Conservation (phyloP, 495 filamentous ascomycete genomes). For the Talaromyces wortmannii region DNA sequence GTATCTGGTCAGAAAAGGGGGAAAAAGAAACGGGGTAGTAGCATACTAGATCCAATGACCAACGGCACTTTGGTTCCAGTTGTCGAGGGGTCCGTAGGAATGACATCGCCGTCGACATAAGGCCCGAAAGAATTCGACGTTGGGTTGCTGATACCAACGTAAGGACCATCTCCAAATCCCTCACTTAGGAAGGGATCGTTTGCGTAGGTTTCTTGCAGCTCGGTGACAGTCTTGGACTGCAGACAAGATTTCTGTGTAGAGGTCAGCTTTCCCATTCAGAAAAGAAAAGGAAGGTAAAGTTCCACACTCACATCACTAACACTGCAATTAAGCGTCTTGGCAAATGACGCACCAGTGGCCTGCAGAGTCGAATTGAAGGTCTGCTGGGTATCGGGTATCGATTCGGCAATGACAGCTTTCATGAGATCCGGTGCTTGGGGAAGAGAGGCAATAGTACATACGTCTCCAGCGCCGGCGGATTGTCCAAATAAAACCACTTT, state of each 20-base stretch:
- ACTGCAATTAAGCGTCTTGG: constrained; percentile 18
- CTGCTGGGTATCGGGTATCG: constrained; percentile 18
- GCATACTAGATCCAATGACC: constrained; percentile 24
- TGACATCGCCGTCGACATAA: constrained; percentile 22
- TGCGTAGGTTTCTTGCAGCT: constrained; percentile 8
- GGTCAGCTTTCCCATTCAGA: constrained; percentile 3
- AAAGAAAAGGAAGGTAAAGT: not conserved
- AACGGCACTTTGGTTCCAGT: constrained; percentile 24
- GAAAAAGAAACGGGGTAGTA: not conserved
- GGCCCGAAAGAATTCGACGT: constrained; percentile 15
- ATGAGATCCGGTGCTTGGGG: constrained; percentile 24
- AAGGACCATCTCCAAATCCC: constrained; percentile 2
- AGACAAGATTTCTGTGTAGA: constrained; percentile 14
- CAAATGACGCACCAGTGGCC: constrained; percentile 13
- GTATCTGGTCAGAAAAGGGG: not conserved
- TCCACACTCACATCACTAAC: constrained; percentile 13
- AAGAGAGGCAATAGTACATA: constrained; percentile 23
- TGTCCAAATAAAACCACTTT: constrained; percentile 33
- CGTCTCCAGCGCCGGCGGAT: constrained; percentile 28
- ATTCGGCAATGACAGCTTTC: constrained; percentile 25
- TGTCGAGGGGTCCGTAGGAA: constrained; percentile 22
- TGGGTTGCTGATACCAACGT: constrained; percentile 4
- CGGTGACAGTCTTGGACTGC: constrained; percentile 7
- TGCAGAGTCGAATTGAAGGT: constrained; percentile 6
- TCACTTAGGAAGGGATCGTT: constrained; percentile 5